Conservation (phyloP, 768 basidiomycete species). For the Fomitopsis serialis region DNA sequence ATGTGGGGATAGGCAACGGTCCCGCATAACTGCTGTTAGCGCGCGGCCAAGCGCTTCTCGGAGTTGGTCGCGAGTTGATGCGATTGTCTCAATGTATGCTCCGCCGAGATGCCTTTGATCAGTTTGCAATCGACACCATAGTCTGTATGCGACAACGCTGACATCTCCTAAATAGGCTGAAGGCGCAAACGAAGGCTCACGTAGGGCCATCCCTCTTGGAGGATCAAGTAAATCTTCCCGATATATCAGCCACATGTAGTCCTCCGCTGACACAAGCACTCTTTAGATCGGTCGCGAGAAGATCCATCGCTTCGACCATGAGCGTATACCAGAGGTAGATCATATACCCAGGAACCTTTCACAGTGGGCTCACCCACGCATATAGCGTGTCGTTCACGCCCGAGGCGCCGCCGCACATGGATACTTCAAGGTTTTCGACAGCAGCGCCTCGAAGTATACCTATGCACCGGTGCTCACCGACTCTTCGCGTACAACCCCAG, state of each 20-base stretch:
- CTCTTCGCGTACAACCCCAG: constrained; percentile 63
- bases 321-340: constrained; percentile 78
- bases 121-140: too few relatives aligned
- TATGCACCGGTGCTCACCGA: constrained; percentile 69
- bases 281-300: constrained; percentile 56
- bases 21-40: background rate
- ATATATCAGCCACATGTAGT: background rate
- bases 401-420: constrained; percentile 78
- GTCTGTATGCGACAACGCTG: too few relatives aligned
- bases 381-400: constrained; percentile 65
- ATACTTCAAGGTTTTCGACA: constrained; percentile 69
- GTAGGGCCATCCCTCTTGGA: constrained; percentile 72
- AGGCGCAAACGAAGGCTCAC: constrained; percentile 38
- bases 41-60: background rate
- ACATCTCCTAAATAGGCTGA: constrained; percentile 53
- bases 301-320: constrained; percentile 78
- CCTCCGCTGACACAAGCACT: background rate
- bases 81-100: too few relatives aligned
- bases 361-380: constrained; percentile 16
- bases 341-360: background rate
- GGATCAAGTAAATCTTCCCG: constrained; percentile 39
- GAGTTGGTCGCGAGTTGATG: too few relatives aligned
- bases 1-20: too few relatives aligned
- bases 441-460: constrained; percentile 66
- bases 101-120: too few relatives aligned